These are phyloP conservation scores for Penicillium parvum DNA, from an alignment of 495 filamentous ascomycete genomes.

Conservation along the genomic window DNA sequence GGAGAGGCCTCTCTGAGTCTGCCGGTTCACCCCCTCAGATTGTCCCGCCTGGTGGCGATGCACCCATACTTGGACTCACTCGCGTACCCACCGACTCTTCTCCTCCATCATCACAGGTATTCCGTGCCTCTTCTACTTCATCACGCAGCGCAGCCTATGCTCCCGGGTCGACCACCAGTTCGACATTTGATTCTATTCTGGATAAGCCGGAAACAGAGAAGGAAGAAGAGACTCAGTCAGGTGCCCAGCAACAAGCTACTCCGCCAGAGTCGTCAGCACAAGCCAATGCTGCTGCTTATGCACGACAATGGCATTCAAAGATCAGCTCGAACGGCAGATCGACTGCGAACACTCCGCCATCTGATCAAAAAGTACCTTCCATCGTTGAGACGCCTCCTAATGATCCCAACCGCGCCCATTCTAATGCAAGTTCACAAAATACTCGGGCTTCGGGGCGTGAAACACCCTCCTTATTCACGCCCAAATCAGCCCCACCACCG, in stretches of 20 bases:
- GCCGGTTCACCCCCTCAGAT: conserved; percentile 51
- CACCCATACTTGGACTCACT: conserved; percentile 52
- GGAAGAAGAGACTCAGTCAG: conserved; percentile 8
- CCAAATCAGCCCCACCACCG: conserved; percentile 21
- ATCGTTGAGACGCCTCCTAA: conserved; percentile 65
- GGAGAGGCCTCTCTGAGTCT: conserved; percentile 50
- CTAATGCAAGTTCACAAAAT: conserved; percentile 30
- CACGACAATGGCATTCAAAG: conserved; percentile 41
- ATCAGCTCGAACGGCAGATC: conserved; percentile 46
- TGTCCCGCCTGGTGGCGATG: conserved; percentile 34
- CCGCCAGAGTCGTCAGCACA: conserved; percentile 4
- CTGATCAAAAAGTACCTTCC: conserved; percentile 52
- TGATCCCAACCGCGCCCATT: conserved; percentile 25
- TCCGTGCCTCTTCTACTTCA: conserved; percentile 27
- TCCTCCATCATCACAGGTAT: conserved; percentile 29
- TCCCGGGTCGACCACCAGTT: conserved; percentile 17
- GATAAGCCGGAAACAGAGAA: conserved; percentile 27
- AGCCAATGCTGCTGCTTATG: conserved; percentile 23
- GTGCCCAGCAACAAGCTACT: conserved; percentile 4
- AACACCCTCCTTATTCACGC: conserved; percentile 24
- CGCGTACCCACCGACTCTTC: conserved; percentile 76
- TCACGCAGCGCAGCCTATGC: conserved; percentile 19
- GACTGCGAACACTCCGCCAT: conserved; percentile 31
- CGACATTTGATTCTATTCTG: conserved; percentile 27
- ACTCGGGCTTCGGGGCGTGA: conserved; percentile 54